Conservation (phyloP, 2,329 filamentous ascomycete genomes). For the Nigrospora sphaerica region DNA sequence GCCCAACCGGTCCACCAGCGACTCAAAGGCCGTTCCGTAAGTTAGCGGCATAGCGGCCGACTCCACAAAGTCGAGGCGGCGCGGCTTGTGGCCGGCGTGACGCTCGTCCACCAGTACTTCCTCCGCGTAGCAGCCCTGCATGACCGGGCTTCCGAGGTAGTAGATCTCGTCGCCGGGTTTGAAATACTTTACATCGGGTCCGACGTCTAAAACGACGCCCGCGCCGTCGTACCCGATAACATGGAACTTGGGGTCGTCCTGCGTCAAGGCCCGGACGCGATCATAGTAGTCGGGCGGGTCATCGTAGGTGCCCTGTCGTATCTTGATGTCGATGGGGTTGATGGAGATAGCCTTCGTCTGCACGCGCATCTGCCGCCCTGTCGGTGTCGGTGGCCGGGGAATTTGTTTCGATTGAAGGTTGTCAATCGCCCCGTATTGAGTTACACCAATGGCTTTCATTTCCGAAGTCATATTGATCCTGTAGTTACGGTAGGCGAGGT, state of each 20-base stretch:
- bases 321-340: conserved; percentile 32
- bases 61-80: conserved; percentile 27
- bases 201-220: conserved; percentile 27
- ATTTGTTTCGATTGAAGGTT: conserved; percentile 11
- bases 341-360: conserved; percentile 24
- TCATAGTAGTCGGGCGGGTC: conserved; percentile 29
- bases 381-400: conserved; percentile 12
- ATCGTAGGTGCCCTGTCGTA: conserved; percentile 25
- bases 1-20: conserved; percentile 30
- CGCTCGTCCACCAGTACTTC: conserved; percentile 32
- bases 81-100: conserved; percentile 29
- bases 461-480: not conserved
- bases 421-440: conserved; percentile 12
- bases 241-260: conserved; percentile 19
- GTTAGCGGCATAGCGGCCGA: conserved; percentile 36
- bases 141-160: conserved; percentile 29
- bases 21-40: conserved; percentile 34
- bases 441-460: conserved; percentile 15
- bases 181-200: conserved; percentile 24
- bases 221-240: conserved; percentile 36
- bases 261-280: conserved; percentile 13
- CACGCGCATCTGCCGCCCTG: conserved; percentile 13
- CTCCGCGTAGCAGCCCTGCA: conserved; percentile 34
- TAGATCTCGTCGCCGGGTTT: conserved; percentile 34
- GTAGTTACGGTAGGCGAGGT: no score